Percentiles rank a stretch among this genome's conserved stretches.
Evolutionary conservation across 2,329 filamentous ascomycete genomes (phyloP).

Genomic region (Alternaria sp.): DNA sequence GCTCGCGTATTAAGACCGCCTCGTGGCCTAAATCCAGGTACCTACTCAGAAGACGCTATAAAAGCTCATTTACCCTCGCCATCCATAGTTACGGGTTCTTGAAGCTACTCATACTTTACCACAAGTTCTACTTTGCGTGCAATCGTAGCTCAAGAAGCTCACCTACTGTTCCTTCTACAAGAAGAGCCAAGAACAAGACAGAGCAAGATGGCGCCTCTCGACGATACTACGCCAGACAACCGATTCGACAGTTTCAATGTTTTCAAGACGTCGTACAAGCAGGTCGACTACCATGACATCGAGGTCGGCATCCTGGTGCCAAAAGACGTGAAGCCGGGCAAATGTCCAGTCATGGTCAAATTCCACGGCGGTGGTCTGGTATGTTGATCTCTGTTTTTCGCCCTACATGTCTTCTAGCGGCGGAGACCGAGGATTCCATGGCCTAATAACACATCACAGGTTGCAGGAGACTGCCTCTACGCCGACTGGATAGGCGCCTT

Average conservation of each 20-base stretch:
- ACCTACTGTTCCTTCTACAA: not conserved
- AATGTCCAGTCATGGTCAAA: slow-evolving; percentile 50
- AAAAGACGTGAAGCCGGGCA: slow-evolving; percentile 40
- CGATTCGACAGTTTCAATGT: slow-evolving; percentile 50
- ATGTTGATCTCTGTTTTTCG: not conserved
- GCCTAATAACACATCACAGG: slow-evolving; percentile 7
- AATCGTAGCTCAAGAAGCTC: not conserved
- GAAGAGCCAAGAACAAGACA: not conserved
- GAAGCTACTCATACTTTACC: not conserved
- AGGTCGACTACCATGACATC: slow-evolving; percentile 46
- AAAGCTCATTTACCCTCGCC: not conserved
- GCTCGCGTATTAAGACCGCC: not conserved
- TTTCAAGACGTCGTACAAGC: slow-evolving; percentile 52
- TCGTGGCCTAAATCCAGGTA: not conserved
- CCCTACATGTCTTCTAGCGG: too few relatives aligned
- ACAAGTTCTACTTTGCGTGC: not conserved
- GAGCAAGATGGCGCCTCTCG: not conserved
- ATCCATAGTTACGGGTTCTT: not conserved
- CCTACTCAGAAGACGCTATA: not conserved
- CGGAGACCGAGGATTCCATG: too few relatives aligned
- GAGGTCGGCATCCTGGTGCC: slow-evolving; percentile 50
- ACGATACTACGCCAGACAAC: slow-evolving; percentile 28
- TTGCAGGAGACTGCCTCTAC: slow-evolving; percentile 36
- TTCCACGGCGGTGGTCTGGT: slow-evolving; percentile 56
- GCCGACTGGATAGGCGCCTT: slow-evolving; percentile 39